Evolutionary conservation across 208 protist species (phyloP), one percentile per base, ranked within the genome.

Genomic region (Herpetomonas samuelpessoai): DNA sequence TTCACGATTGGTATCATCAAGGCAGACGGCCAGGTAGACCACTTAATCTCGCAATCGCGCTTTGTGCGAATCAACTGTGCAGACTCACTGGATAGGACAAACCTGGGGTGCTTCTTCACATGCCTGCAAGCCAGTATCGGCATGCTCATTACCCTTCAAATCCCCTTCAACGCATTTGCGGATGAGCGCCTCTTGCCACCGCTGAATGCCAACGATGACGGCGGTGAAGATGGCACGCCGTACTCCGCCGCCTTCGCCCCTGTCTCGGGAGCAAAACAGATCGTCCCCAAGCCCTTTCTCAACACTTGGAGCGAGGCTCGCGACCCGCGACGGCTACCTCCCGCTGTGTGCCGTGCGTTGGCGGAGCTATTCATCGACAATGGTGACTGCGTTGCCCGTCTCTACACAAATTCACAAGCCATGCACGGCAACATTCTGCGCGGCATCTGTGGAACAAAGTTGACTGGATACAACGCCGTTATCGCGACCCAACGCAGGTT

Each of bases 21-120:
- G n/a, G 48, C 51, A 3, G 65, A 61, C 29, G 80, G 78, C 25
- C 48, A 55, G 21, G 73, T 95, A 6, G 78, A 83, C 31, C 71
- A 62, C 46, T 56, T 76, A 1, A 62, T 88, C 21, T 79, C 77
- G 30, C 78, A 95, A 61, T 82, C 52, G 3, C 82, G 86, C 16
- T 91, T 97, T 50, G 57, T 97, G 9, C 88, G 94, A 39, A 69
- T 96, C 55, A 98, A 97, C 75, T 98, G 96, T 65, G 86, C 92
- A 2, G 96, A 98, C 67, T 97, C 91, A 4, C 75, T 98, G 10
- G 96, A 98, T 60, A 67, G 93, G 57, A 97, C 93, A n/a, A 98
- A 98, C 68, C 56, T 98, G 25, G 92, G 77, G 22, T 93, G 86
- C 67, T 98, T 96, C 73, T 97, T 93, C 64, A 87, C 72, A 3